Evolutionary conservation across 768 basidiomycete species (phyloP), one percentile per base, ranked within the genome.

Genomic region (Asterophora lycoperdoides): DNA sequence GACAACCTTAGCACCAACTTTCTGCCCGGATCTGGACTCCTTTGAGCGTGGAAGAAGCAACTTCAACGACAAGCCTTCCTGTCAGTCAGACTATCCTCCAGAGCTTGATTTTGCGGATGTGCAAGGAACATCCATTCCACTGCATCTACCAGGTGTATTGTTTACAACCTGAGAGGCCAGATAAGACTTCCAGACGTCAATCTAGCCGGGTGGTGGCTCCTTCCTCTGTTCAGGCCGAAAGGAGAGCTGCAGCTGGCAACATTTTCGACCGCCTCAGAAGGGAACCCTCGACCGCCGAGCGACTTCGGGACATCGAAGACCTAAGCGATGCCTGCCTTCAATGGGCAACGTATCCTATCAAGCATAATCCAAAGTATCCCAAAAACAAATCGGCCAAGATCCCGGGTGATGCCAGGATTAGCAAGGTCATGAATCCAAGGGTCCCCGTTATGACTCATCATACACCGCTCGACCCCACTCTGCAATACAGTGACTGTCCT

Each of bases 51-150:
- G 17, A 36, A 6, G 23, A 23, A n/a, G n/a, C 23, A 6, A 23
- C 23, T 3, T 23, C 23, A 6, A 3, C 23, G 23, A 23, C 23
- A 23, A 23, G 23, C 4, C 30, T 15, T 23, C 50, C 66, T 5
- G 53, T 65, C 35, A 73, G 71, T 45, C 90, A 93, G 59, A 58
- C 64, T 17, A 80, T 74, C 50, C 73, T 98, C 5, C 81, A 84
- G 43, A 66, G 58, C 2, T 67, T 89, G 20, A 72, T 98, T 18
- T 48, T 86, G 4, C 77, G 82, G 18, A 88, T 99, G 77, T 89
- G 89, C 58, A 66, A 66, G 48, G 91, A 97, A 44, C 96, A 99
- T 61, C 93, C 95, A 0, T 98, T 91, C 68, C 96, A 99, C 62
- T 86, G 81, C 56, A 68, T 96, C 6, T 95, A 94, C 66, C 92